Percentiles rank a stretch among this genome's conserved stretches.
Conservation (phyloP, 1,284 basidiomycete species). For the Porogramme epimiltina region DNA sequence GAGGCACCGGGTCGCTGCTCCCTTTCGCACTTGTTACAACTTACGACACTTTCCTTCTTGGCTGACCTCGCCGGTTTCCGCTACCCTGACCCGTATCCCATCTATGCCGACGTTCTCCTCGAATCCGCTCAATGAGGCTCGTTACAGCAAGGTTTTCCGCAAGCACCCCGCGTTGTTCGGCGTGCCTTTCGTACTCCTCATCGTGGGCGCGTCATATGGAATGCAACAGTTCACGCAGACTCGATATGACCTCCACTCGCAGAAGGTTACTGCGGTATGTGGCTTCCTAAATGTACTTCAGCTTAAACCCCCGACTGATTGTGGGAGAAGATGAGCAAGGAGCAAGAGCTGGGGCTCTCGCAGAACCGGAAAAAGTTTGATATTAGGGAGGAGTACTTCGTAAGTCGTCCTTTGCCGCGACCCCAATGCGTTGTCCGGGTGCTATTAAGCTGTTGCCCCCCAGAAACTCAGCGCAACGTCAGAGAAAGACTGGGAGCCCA, state of each 20-base stretch:
- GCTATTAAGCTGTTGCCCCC: constrained; percentile 4
- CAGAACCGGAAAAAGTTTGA: constrained; percentile 87
- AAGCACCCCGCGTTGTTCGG: constrained; percentile 79
- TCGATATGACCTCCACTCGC: constrained; percentile 86
- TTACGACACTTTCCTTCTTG: too few species aligned
- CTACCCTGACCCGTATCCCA: too few species aligned
- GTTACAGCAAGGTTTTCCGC: constrained; percentile 48
- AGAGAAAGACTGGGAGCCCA: constrained; percentile 86
- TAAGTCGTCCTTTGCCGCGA: constrained; percentile 46
- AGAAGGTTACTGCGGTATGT: constrained; percentile 73
- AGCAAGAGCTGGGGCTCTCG: constrained; percentile 83
- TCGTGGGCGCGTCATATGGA: constrained; percentile 88
- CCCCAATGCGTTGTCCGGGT: background rate
- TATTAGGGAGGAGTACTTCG: constrained; percentile 94
- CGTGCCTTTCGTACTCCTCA: constrained; percentile 83
- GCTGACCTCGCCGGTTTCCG: too few species aligned
- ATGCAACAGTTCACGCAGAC: constrained; percentile 87
- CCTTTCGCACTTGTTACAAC: too few species aligned
- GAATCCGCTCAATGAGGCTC: constrained; percentile 49
- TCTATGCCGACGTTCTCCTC: constrained; percentile 66
- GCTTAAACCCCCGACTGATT: background rate
- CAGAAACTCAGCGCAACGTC: constrained; percentile 67
- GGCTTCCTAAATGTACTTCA: background rate
- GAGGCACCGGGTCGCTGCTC: too few species aligned
- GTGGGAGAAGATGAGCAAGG: constrained; percentile 63